phyloP scores from a whole-genome alignment of 164 flowering plant genomes.

The Cinnamomum micranthum region DNA sequence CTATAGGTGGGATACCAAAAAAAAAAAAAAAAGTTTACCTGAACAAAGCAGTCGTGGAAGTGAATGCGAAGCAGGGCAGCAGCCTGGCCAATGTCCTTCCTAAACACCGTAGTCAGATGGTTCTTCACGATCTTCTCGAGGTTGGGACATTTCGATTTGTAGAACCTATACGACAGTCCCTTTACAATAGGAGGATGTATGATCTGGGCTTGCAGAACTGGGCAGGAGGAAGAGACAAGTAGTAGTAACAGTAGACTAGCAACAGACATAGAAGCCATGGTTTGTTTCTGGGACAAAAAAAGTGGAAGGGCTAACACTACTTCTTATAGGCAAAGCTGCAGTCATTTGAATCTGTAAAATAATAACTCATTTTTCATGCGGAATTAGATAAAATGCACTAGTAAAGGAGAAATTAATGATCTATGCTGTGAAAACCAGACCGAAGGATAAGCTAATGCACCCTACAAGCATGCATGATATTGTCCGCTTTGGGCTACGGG shows the following conservation, averaged over 20 bases:
- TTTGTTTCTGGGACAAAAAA: no score
- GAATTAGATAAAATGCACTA: no score
- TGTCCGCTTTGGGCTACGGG: no score
- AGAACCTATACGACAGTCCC: slow-evolving; percentile 57
- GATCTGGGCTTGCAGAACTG: slow-evolving; percentile 7
- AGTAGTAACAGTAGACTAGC: neutral
- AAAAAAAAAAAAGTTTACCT: slow-evolving; percentile 35
- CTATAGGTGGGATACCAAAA: no score
- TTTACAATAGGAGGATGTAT: slow-evolving; percentile 22
- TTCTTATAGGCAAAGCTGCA: no score
- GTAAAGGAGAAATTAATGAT: no score
- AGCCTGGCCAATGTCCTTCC: slow-evolving; percentile 50
- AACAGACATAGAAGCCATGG: neutral
- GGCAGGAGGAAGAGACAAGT: neutral
- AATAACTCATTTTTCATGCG: no score
- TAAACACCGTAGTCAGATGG: slow-evolving; percentile 39
- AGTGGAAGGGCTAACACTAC: no score
- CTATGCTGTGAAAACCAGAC: no score
- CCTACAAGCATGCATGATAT: no score
- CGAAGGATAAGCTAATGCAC: no score
- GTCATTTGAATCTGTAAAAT: no score
- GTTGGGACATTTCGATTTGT: slow-evolving; percentile 42
- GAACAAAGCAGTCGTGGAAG: slow-evolving; percentile 77
- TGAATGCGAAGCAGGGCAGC: slow-evolving; percentile 68
- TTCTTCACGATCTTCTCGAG: slow-evolving; percentile 45